These are phyloP conservation scores for Malus sieversii DNA, from an alignment of 306 rosid genomes.

Conservation along the genomic window DNA sequence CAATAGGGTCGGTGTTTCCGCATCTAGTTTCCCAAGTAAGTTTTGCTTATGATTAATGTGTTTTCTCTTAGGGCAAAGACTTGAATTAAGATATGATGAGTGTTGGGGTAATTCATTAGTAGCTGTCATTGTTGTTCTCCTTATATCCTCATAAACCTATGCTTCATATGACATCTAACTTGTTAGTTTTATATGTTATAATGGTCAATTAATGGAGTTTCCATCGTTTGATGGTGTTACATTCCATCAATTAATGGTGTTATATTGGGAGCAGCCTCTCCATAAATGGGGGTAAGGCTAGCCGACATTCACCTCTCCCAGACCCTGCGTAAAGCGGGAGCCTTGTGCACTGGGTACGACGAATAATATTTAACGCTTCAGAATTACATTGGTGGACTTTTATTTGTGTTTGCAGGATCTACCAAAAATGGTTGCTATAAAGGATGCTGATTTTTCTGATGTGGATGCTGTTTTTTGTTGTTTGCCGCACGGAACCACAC, in stretches of 20 bases:
- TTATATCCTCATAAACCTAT: not conserved
- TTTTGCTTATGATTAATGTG: slow-evolving; percentile 3
- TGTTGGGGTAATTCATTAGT: not conserved
- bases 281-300: too few species aligned
- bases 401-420: slow-evolving; percentile 45
- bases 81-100: not conserved
- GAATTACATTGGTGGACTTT: slow-evolving; percentile 9
- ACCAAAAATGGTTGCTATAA: slow-evolving; percentile 75
- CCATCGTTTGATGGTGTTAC: slow-evolving; percentile 6
- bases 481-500: slow-evolving; percentile 95
- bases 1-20: slow-evolving; percentile 79
- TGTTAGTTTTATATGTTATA: not conserved
- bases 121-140: not conserved
- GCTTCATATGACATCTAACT: not conserved
- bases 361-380: not conserved
- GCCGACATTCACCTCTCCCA: too few species aligned
- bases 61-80: not conserved
- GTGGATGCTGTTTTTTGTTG: slow-evolving; percentile 95
- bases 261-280: too few species aligned
- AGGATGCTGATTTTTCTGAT: slow-evolving; percentile 73
- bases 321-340: too few species aligned
- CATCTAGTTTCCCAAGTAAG: slow-evolving; percentile 69
- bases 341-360: too few species aligned
- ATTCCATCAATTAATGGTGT: too few species aligned
- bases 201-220: not conserved